Percentiles rank a stretch among this genome's conserved stretches.
Evolutionary conservation across 1,139 yeast genomes (phyloP).

Genomic region (Debaryomyces udenii): DNA sequence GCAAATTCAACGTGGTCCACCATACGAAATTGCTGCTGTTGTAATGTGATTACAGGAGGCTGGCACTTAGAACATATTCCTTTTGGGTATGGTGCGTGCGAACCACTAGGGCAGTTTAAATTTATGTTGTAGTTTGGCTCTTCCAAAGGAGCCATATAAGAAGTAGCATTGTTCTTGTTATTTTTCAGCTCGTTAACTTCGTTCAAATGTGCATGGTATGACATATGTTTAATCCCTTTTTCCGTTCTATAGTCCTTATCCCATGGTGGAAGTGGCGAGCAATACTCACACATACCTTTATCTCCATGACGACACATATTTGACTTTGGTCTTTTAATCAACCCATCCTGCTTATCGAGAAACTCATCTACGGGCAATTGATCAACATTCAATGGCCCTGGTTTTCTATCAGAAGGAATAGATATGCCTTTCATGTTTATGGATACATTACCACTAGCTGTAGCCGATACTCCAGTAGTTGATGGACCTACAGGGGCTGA

Average conservation of each 20-base stretch:
- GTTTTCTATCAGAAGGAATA: conserved; percentile 12
- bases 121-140: conserved; percentile 71
- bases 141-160: conserved; percentile 79
- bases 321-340: conserved; percentile 66
- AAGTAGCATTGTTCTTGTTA: conserved; percentile 57
- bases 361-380: conserved; percentile 67
- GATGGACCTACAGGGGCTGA: not conserved
- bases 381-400: conserved; percentile 24
- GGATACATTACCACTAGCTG: not conserved
- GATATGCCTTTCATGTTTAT: conserved; percentile 6
- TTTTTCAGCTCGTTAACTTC: conserved; percentile 72
- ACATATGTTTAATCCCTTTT: conserved; percentile 81
- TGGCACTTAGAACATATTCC: conserved; percentile 98
- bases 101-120: conserved; percentile 67
- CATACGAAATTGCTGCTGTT: conserved; percentile 89
- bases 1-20: conserved; percentile 96
- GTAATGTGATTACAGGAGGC: conserved; percentile 91
- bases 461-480: not conserved
- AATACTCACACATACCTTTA: conserved; percentile 97
- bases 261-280: conserved; percentile 96
- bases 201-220: conserved; percentile 82
- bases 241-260: conserved; percentile 76
- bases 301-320: conserved; percentile 83
- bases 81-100: conserved; percentile 86
- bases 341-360: conserved; percentile 72